Conservation (phyloP, 176 grass and related monocot species). For the sorghum (Sorghum bicolor) region DNA sequence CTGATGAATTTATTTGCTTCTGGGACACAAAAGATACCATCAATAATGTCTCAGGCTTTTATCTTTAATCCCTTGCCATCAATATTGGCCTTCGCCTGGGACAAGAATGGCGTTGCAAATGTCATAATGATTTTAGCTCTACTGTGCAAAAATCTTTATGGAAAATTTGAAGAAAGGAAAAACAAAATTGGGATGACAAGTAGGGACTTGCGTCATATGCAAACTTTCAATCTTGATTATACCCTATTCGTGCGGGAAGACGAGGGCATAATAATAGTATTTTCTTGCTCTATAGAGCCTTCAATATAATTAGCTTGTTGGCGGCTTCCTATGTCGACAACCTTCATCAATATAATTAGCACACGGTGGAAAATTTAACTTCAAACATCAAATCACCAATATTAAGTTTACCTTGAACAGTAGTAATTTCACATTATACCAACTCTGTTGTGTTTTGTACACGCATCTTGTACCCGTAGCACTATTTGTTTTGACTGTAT, state of each 20-base stretch:
- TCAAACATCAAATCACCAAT: background rate
- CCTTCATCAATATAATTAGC: background rate
- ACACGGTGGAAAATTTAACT: background rate
- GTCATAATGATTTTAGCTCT: background rate
- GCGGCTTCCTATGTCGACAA: too few relatives aligned
- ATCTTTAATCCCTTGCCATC: background rate
- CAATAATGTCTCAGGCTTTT: background rate
- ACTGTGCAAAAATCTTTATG: too few relatives aligned
- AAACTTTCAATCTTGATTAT: background rate
- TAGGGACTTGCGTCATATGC: background rate
- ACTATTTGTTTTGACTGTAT: background rate
- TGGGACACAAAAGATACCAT: background rate
- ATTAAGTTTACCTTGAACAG: background rate
- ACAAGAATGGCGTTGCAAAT: too few relatives aligned
- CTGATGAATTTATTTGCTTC: background rate
- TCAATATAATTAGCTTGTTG: too few relatives aligned
- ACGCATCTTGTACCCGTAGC: background rate
- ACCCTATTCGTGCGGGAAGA: too few relatives aligned
- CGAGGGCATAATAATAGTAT: too few relatives aligned
- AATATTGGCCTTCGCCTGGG: too few relatives aligned
- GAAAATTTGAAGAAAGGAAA: too few relatives aligned
- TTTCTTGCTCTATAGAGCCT: too few relatives aligned
- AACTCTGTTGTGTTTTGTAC: background rate
- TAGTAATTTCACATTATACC: background rate
- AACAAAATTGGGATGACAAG: background rate